Percentiles rank a stretch among this genome's conserved stretches.
Conservation (phyloP, 2,329 filamentous ascomycete species). For the Claviceps arundinis region DNA sequence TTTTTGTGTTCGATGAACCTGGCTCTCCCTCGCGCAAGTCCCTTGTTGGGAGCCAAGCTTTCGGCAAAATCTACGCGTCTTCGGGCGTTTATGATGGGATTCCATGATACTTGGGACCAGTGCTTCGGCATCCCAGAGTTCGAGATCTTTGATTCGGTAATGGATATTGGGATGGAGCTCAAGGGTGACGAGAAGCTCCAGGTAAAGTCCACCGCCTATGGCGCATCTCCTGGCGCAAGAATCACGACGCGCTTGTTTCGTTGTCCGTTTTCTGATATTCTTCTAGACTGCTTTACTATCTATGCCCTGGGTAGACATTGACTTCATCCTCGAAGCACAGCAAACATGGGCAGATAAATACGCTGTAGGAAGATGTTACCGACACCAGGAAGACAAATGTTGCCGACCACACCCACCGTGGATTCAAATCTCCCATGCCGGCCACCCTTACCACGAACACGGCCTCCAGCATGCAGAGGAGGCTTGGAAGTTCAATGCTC, state of each 20-base stretch:
- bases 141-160: neutral
- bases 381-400: no score
- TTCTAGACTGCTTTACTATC: conserved; percentile 28
- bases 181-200: conserved; percentile 30
- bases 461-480: conserved; percentile 13
- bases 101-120: conserved; percentile 25
- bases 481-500: conserved; percentile 18
- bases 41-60: conserved; percentile 31
- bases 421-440: no score
- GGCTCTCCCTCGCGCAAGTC: conserved; percentile 31
- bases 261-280: neutral
- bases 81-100: conserved; percentile 23
- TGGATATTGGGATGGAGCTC: neutral
- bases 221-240: neutral
- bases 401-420: no score
- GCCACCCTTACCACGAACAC: conserved; percentile 5
- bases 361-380: conserved; percentile 19
- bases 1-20: conserved; percentile 36
- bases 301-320: conserved; percentile 31
- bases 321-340: conserved; percentile 33
- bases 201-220: conserved; percentile 18
- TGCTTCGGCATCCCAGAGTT: conserved; percentile 16
- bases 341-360: conserved; percentile 31
- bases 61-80: conserved; percentile 26
- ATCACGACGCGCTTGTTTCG: neutral